phyloP scores from a whole-genome alignment of 2,329 filamentous ascomycete species.

The Elsinoe necatrix region DNA sequence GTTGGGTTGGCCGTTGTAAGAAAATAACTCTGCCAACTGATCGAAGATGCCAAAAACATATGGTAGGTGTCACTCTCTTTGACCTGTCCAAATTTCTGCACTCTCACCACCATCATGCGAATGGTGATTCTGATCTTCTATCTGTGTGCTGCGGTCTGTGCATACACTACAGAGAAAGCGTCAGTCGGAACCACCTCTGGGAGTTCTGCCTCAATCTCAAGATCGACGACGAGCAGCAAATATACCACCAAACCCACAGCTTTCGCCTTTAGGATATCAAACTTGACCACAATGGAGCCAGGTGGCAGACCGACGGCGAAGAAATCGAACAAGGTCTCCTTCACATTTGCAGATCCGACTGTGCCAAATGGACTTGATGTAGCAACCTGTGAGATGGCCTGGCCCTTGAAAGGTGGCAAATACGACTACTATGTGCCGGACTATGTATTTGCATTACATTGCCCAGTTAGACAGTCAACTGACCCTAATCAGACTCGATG shows the following conservation, averaged over 20 bases:
- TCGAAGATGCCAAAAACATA: neutral
- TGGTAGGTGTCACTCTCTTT: neutral
- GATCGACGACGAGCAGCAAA: neutral
- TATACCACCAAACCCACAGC: neutral
- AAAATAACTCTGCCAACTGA: neutral
- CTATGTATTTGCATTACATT: constrained; percentile 10
- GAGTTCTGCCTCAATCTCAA: no score
- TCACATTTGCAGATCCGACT: neutral
- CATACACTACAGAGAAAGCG: neutral
- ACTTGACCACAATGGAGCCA: neutral
- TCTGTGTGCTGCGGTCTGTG: neutral
- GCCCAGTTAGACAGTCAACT: neutral
- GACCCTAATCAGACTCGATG: constrained; percentile 11
- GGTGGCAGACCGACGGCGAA: neutral
- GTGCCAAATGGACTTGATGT: neutral
- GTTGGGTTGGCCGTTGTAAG: neutral
- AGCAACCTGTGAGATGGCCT: constrained; percentile 11
- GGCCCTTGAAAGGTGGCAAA: neutral
- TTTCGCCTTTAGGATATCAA: neutral
- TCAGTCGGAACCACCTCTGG: neutral
- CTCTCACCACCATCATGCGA: neutral
- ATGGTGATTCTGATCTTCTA: neutral
- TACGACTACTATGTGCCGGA: constrained; percentile 7
- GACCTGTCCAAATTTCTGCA: neutral
- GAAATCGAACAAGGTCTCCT: neutral